These are phyloP conservation scores for Cytospora piceae DNA, from an alignment of 2,329 filamentous ascomycete species.

Conservation along the genomic window DNA sequence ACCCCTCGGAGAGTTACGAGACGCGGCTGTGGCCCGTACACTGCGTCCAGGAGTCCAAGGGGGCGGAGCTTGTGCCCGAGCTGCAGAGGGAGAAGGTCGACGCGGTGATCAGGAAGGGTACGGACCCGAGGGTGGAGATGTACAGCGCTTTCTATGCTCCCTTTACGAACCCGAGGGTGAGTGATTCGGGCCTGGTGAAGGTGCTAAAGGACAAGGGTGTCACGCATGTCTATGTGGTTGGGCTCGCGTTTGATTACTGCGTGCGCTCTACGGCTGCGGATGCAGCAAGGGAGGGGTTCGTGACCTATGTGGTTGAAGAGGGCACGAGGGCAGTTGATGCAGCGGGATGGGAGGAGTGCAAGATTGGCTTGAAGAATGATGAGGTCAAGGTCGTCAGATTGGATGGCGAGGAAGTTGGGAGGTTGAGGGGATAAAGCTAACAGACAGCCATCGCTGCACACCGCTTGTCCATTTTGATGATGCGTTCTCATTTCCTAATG, in stretches of 20 bases:
- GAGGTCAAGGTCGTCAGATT: slow-evolving; percentile 67
- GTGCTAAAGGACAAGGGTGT: slow-evolving; percentile 61
- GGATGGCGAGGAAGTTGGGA: slow-evolving; percentile 58
- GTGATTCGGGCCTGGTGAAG: slow-evolving; percentile 65
- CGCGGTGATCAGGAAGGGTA: slow-evolving; percentile 76
- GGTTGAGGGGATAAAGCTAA: slow-evolving; percentile 41
- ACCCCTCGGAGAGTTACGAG: slow-evolving; percentile 64
- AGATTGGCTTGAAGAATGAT: slow-evolving; percentile 55
- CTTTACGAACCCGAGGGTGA: slow-evolving; percentile 64
- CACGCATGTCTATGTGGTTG: slow-evolving; percentile 83
- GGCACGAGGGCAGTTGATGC: slow-evolving; percentile 74
- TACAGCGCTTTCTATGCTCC: slow-evolving; percentile 90
- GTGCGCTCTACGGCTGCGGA: slow-evolving; percentile 82
- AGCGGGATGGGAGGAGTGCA: slow-evolving; percentile 58
- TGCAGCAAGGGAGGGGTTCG: slow-evolving; percentile 75
- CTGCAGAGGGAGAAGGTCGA: slow-evolving; percentile 67
- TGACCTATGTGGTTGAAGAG: slow-evolving; percentile 76
- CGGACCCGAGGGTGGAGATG: slow-evolving; percentile 78
- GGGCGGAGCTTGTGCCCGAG: slow-evolving; percentile 74
- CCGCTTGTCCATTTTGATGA: neutral
- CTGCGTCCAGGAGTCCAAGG: slow-evolving; percentile 76
- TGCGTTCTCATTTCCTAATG: neutral
- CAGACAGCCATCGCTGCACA: neutral
- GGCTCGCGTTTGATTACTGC: slow-evolving; percentile 88
- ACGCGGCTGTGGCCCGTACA: slow-evolving; percentile 87